Percentiles rank a stretch among this genome's conserved stretches.
phyloP scores from a whole-genome alignment of 2,329 filamentous ascomycete species.

The Epicoccum nigrum region DNA sequence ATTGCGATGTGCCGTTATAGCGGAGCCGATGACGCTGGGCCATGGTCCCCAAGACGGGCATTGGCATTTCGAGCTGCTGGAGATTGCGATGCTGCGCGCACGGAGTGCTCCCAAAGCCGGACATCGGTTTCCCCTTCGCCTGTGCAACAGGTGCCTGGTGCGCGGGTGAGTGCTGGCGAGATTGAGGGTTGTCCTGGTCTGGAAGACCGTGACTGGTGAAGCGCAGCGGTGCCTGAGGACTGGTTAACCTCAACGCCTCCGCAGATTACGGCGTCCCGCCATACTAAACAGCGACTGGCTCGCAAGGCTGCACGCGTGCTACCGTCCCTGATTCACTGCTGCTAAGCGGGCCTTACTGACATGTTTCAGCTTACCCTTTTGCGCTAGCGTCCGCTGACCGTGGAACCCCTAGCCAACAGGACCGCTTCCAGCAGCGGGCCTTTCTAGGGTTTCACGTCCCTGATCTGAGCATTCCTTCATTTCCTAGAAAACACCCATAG shows the following conservation, averaged over 20 bases:
- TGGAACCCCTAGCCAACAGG: slow-evolving; percentile 26
- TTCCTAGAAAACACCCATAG: slow-evolving; percentile 39
- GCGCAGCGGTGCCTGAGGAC: slow-evolving; percentile 18
- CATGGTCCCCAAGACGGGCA: neutral
- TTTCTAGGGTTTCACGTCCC: slow-evolving; percentile 44
- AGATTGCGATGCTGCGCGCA: slow-evolving; percentile 18
- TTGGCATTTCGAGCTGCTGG: slow-evolving; percentile 9
- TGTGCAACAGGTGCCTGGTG: slow-evolving; percentile 7
- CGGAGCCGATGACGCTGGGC: slow-evolving; percentile 14
- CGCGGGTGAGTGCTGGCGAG: slow-evolving; percentile 1
- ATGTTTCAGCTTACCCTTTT: slow-evolving; percentile 41
- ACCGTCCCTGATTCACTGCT: slow-evolving; percentile 22
- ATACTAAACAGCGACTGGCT: slow-evolving; percentile 23
- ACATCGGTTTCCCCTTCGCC: slow-evolving; percentile 1
- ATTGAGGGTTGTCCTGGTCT: slow-evolving; percentile 2
- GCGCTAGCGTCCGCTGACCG: slow-evolving; percentile 31
- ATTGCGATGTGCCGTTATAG: slow-evolving; percentile 17
- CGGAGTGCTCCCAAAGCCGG: slow-evolving; percentile 14
- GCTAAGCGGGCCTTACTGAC: slow-evolving; percentile 24
- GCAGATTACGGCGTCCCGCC: slow-evolving; percentile 21
- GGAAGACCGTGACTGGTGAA: slow-evolving; percentile 11
- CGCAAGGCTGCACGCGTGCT: slow-evolving; percentile 24
- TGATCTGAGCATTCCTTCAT: slow-evolving; percentile 49
- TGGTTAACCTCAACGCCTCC: slow-evolving; percentile 18
- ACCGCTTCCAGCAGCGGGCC: slow-evolving; percentile 24